Evolutionary conservation across 352 stramenopile species (phyloP), one percentile per base, ranked within the genome.

Genomic region (Pythium oligandrum): DNA sequence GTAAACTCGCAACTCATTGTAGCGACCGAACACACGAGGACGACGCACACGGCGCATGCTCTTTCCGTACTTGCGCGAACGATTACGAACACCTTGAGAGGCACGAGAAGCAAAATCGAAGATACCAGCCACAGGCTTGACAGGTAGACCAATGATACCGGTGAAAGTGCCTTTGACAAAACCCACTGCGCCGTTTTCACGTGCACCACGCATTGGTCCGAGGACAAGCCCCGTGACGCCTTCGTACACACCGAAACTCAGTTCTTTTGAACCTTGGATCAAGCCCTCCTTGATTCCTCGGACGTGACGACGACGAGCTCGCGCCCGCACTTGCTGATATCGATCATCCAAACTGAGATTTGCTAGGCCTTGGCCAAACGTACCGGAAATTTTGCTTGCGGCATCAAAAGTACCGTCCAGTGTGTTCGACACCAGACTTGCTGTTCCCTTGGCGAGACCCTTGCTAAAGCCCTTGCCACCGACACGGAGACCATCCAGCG

Each of bases 401-500:
- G 83, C 86, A 39, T 95, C 83, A 48, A 93, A 93, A 12, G 86
- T 95, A 3, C 86, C 86, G 30, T 95, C 86, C 17, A 95, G 65
- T 9, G 83, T 93, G 38, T 95, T 95, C 2, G 82, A 78, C 45
- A 95, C 87, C 31, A 95, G 59, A 78, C 83, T 93, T 9, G 86
- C 83, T 9, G 86, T 93, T 31, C 86, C 86, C 53, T 95, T 95
- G 4, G 86, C 86, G 30, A 95, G 57, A 12, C 86, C 86, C 55
- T 88, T 88, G 53, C 86, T 86, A 50, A 95, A 94, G 8, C 83
- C 81, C 55, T 93, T 90, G 6, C 84, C 83, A 17, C 86, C 86
- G 31, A 90, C 83, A 44, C 96, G 94, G 11, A 97, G 69, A 35
- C 91, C 91, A 64, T 98, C 86, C 17, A 98, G 81, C 12, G 95